A percentile compares a stretch with the other conserved stretches of the same genome.
phyloP scores from a whole-genome alignment of 495 filamentous ascomycete species.

The Polyplosphaeria fusca region DNA sequence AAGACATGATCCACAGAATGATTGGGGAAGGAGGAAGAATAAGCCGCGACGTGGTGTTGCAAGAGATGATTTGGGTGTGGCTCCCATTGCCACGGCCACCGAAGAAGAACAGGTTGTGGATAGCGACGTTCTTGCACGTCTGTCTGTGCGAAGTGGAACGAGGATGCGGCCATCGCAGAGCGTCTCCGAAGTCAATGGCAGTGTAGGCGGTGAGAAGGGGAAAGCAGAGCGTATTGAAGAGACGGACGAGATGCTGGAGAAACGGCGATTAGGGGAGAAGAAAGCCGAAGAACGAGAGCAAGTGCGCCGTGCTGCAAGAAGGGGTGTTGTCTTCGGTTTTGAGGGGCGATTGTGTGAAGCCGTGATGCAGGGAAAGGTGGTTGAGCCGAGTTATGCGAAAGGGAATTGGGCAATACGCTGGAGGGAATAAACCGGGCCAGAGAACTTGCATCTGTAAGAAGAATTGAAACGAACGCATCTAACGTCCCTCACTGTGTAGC shows the following conservation, averaged over 20 bases:
- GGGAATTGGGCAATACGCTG: too few relatives aligned
- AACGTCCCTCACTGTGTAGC: too few relatives aligned
- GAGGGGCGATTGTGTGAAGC: conserved; percentile 39
- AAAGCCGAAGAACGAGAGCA: conserved; percentile 44
- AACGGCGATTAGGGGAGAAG: conserved; percentile 34
- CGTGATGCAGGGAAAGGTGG: conserved; percentile 44
- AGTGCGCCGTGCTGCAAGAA: conserved; percentile 45
- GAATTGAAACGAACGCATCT: too few relatives aligned
- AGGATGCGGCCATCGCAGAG: conserved; percentile 42
- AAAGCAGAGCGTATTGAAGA: conserved; percentile 43
- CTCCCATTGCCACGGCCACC: conserved; percentile 33
- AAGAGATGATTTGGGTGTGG: conserved; percentile 33
- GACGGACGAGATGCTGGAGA: conserved; percentile 41
- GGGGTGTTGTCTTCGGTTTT: conserved; percentile 50
- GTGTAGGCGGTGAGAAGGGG: conserved; percentile 46
- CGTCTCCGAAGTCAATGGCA: conserved; percentile 44
- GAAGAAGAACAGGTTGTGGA: conserved; percentile 1
- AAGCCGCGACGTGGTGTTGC: conserved; percentile 29
- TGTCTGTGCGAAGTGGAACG: neutral
- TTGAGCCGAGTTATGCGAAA: conserved; percentile 46
- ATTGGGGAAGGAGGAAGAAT: conserved; percentile 40
- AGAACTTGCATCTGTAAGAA: too few relatives aligned
- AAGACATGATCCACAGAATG: conserved; percentile 35
- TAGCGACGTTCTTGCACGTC: neutral
- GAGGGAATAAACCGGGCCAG: too few relatives aligned